Conservation (phyloP, 495 filamentous ascomycete genomes). For the Xylaria curta region DNA sequence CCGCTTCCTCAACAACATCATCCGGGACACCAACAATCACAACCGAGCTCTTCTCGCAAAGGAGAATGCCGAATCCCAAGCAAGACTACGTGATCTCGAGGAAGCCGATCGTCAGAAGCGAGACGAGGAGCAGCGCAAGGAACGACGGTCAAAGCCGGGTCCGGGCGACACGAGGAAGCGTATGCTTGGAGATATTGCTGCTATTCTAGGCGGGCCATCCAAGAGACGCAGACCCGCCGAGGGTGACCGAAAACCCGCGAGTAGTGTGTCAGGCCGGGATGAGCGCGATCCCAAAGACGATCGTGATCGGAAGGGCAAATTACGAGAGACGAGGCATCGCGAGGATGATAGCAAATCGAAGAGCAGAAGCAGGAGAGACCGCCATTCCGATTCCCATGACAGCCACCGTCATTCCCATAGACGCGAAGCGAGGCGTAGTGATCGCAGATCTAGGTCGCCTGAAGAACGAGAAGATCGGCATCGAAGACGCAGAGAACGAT, state of each 20-base stretch:
- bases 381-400: slow-evolving; percentile 39
- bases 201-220: slow-evolving; percentile 54
- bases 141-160: slow-evolving; percentile 45
- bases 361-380: slow-evolving; percentile 22
- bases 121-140: slow-evolving; percentile 46
- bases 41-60: slow-evolving; percentile 86
- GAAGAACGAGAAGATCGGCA: slow-evolving; percentile 26
- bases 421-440: background rate
- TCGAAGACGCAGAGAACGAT: slow-evolving; percentile 39
- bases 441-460: slow-evolving; percentile 13
- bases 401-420: slow-evolving; percentile 36
- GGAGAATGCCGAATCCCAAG: slow-evolving; percentile 68
- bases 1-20: slow-evolving; percentile 84
- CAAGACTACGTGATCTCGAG: slow-evolving; percentile 53
- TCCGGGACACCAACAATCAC: slow-evolving; percentile 86
- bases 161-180: slow-evolving; percentile 54
- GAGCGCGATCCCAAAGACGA: slow-evolving; percentile 24
- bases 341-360: slow-evolving; percentile 20
- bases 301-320: slow-evolving; percentile 9
- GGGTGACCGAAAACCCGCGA: slow-evolving; percentile 30
- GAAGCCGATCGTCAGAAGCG: slow-evolving; percentile 49
- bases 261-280: slow-evolving; percentile 3
- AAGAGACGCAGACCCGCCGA: slow-evolving; percentile 40
- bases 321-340: slow-evolving; percentile 8
- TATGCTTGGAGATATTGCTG: slow-evolving; percentile 60